Conservation (phyloP, 2,329 filamentous ascomycete species). For the Fusarium verticillioides region DNA sequence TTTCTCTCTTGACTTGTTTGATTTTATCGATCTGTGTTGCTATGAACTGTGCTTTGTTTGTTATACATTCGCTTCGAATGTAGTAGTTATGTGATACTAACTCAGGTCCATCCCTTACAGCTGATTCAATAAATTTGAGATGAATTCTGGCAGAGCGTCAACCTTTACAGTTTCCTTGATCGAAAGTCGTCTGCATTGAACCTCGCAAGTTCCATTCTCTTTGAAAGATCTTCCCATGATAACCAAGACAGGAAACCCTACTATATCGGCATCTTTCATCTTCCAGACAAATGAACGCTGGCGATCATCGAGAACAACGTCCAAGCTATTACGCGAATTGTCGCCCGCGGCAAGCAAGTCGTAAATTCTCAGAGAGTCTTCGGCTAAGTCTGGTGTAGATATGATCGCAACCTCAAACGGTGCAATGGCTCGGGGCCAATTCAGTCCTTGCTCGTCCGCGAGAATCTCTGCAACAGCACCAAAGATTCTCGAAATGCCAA, state of each 20-base stretch:
- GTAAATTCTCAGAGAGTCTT: constrained; percentile 69
- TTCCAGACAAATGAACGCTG: constrained; percentile 80
- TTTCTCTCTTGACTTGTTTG: neutral
- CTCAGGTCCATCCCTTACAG: constrained; percentile 54
- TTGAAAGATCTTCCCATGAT: constrained; percentile 80
- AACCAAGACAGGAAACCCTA: constrained; percentile 87
- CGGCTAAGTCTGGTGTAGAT: constrained; percentile 56
- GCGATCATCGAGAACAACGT: constrained; percentile 81
- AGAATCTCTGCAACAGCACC: constrained; percentile 84
- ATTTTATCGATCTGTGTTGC: neutral
- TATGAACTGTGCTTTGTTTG: constrained; percentile 1
- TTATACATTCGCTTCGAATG: constrained; percentile 16
- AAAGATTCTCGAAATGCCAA: constrained; percentile 91
- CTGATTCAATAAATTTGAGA: constrained; percentile 58
- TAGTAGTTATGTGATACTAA: neutral
- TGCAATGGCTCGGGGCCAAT: constrained; percentile 88
- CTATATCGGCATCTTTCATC: constrained; percentile 86
- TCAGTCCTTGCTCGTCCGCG: constrained; percentile 77
- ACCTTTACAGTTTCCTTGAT: constrained; percentile 69
- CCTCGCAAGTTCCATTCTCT: constrained; percentile 70
- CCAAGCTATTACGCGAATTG: constrained; percentile 53
- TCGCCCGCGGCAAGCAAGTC: constrained; percentile 61
- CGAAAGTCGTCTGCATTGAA: constrained; percentile 79
- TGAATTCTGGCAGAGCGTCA: constrained; percentile 55
- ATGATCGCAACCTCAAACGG: constrained; percentile 83